These are phyloP conservation scores for Phaffia australis DNA, from an alignment of 768 basidiomycete genomes.

Conservation along the genomic window DNA sequence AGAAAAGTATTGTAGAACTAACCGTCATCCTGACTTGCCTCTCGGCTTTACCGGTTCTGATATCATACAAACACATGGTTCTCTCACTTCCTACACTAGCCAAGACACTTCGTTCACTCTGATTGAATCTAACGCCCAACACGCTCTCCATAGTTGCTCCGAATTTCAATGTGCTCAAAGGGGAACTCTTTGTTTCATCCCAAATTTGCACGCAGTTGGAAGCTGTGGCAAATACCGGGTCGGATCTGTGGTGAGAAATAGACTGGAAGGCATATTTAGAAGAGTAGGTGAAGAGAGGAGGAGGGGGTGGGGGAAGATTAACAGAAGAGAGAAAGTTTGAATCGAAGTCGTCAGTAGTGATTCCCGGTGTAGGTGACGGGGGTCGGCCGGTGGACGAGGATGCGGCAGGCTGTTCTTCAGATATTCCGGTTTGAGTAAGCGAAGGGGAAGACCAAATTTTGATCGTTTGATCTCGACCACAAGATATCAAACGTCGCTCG, in stretches of 20 bases:
- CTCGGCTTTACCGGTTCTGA: conserved; percentile 92
- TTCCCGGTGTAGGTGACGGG: conserved; percentile 32
- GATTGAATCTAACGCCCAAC: conserved; percentile 78
- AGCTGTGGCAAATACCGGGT: conserved; percentile 85
- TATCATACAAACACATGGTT: conserved; percentile 91
- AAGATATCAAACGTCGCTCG: conserved; percentile 36
- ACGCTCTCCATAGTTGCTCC: conserved; percentile 81
- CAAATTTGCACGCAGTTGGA: conserved; percentile 89
- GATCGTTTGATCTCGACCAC: conserved; percentile 37
- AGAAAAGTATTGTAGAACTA: conserved; percentile 25
- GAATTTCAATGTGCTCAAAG: conserved; percentile 77
- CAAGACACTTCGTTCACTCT: conserved; percentile 85
- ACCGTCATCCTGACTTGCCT: conserved; percentile 82
- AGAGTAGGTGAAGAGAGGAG: conserved; percentile 62
- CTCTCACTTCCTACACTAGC: conserved; percentile 90
- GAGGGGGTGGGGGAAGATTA: not conserved
- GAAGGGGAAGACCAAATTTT: conserved; percentile 38
- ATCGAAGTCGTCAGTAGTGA: conserved; percentile 25
- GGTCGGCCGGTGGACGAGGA: conserved; percentile 30
- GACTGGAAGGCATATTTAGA: conserved; percentile 87
- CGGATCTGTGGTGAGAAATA: conserved; percentile 84
- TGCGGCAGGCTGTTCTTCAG: conserved; percentile 11
- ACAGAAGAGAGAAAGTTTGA: conserved; percentile 4
- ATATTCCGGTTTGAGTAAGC: conserved; percentile 29
- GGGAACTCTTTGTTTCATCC: conserved; percentile 92